Evolutionary conservation across 139 green algal genomes (phyloP), one percentile per base, ranked within the genome.

Genomic region (Ettlia oleoabundans): DNA sequence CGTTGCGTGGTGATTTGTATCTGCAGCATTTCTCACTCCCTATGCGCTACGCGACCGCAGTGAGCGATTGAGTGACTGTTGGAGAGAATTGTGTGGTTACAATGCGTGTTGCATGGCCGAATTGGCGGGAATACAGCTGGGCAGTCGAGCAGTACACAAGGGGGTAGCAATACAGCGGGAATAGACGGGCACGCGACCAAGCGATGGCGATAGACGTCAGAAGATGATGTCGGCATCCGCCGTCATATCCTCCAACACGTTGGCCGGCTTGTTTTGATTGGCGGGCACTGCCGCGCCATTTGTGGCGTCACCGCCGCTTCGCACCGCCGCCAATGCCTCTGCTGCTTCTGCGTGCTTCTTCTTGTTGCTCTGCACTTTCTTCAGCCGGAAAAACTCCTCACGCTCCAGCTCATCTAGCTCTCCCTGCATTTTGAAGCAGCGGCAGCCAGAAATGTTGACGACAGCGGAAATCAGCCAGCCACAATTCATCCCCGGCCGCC

Each of bases 341-440:
- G 65, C 84, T 43, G 43, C 67, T 42, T 85, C 76, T 24, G 87
- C 53, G 62, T 93, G 85, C 76, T 90, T 87, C 87, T 98, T 96
- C 86, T 98, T 98, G 78, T 95, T 96, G 51, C 85, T 85, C 83
- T 98, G 95, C 76, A 98, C 92, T 86, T 98, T 98, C 52, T 99
- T 99, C 76, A 99, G 85, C 22, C 96, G 86, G 91, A 99, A 99
- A 81, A 99, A 99, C 88, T 99, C 97, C 90, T 99, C 97, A 30
- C 97, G 90, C 93, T 99, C 97, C 78, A 99, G 88, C 92, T 99
- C 97, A 80, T 99, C 97, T 55, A 99, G 92, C 90, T 99, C 97
- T 19, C 94, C 93, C 90, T 96, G 89, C 15, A 84, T n/a, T n/a
- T n/a, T n/a, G n/a, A n/a, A n/a, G n/a, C n/a, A n/a, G n/a, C n/a